phyloP scores from a whole-genome alignment of 2,329 filamentous ascomycete genomes.

The Trichoderma sp. region DNA sequence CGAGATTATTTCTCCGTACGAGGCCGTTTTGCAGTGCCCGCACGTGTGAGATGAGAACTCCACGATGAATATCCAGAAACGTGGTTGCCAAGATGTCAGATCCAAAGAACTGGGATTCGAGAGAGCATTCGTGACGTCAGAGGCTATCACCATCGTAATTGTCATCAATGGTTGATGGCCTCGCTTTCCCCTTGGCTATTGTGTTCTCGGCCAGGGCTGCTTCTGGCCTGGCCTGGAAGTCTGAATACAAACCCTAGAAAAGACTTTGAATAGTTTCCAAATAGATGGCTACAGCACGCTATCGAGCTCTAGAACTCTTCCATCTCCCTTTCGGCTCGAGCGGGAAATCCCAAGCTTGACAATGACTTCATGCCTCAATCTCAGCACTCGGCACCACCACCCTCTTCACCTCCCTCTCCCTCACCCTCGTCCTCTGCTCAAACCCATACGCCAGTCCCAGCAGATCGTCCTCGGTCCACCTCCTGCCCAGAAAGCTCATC shows the following conservation, averaged over 20 bases:
- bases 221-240: neutral
- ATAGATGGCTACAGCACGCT: neutral
- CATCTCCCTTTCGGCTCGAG: neutral
- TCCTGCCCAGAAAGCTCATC: conserved; percentile 58
- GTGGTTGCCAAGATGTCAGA: neutral
- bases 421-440: conserved; percentile 54
- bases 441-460: conserved; percentile 67
- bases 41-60: neutral
- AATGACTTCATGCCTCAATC: conserved; percentile 3
- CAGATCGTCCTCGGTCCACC: conserved; percentile 58
- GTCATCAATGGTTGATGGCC: neutral
- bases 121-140: neutral
- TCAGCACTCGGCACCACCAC: conserved; percentile 15
- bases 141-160: neutral
- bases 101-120: neutral
- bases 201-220: neutral
- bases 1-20: neutral
- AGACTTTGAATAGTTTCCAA: neutral
- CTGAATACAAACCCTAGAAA: neutral
- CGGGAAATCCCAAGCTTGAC: neutral
- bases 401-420: conserved; percentile 19
- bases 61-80: neutral
- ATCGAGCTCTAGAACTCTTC: neutral
- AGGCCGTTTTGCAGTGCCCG: neutral
- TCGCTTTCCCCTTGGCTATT: neutral